A percentile compares a stretch with the other conserved stretches of the same genome.
Evolutionary conservation across 805 yeast genomes (phyloP).

Genomic region (Candida namnaoensis): DNA sequence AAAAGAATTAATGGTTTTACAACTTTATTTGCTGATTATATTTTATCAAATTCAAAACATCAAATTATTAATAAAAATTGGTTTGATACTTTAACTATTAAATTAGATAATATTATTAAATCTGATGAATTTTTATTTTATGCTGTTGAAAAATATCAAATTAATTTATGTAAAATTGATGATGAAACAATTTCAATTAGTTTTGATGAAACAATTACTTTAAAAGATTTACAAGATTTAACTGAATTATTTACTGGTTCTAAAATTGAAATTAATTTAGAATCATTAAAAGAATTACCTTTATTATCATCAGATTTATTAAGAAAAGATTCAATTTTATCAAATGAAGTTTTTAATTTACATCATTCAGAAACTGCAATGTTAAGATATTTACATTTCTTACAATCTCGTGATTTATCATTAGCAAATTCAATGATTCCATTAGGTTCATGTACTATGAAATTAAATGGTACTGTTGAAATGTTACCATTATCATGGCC

Average conservation of each 20-base stretch:
- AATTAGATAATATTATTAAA: slow-evolving; percentile 32
- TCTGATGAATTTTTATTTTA: slow-evolving; percentile 46
- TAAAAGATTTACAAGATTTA: slow-evolving; percentile 49
- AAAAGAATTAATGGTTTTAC: slow-evolving; percentile 68
- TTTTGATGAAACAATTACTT: slow-evolving; percentile 81
- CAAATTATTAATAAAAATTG: slow-evolving; percentile 48
- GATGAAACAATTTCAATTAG: slow-evolving; percentile 62
- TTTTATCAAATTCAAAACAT: slow-evolving; percentile 34
- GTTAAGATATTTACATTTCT: slow-evolving; percentile 78
- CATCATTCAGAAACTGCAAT: slow-evolving; percentile 94
- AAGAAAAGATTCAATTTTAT: slow-evolving; percentile 53
- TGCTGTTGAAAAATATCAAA: slow-evolving; percentile 56
- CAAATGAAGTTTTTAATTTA: slow-evolving; percentile 72
- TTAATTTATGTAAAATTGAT: slow-evolving; percentile 69
- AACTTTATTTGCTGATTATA: slow-evolving; percentile 54
- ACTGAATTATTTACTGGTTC: slow-evolving; percentile 50
- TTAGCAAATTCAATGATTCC: slow-evolving; percentile 97
- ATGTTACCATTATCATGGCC: slow-evolving; percentile 96
- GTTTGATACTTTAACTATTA: slow-evolving; percentile 83
- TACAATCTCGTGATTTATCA: slow-evolving; percentile 86
- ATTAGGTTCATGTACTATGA: slow-evolving; percentile 97
- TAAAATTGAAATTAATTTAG: slow-evolving; percentile 3
- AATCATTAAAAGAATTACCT: slow-evolving; percentile 26
- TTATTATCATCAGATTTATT: slow-evolving; percentile 36
- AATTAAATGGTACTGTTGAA: slow-evolving; percentile 88